Evolutionary conservation across 2,329 filamentous ascomycete species (phyloP), one percentile per base, ranked within the genome.

Genomic region (Rhinocladiella similis): DNA sequence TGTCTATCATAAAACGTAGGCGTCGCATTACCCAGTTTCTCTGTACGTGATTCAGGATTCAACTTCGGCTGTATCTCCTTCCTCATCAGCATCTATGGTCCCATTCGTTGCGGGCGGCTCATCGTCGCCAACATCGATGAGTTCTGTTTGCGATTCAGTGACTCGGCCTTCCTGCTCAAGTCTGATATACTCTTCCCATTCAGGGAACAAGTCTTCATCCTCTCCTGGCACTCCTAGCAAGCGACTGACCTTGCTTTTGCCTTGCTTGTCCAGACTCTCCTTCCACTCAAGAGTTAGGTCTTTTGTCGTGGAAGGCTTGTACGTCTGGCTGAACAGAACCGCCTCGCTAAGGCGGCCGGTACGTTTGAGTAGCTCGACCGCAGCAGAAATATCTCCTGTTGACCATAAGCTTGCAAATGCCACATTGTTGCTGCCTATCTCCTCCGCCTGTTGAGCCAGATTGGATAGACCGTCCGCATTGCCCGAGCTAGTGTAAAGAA

Each of bases 321-420:
- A 99, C 2, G 93, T 99, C 75, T 97, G 93, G 3, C 91, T 85
- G 71, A 97, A 96, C 25, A 99, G 80, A 0, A 91, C 91, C 0
- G 94, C 90, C 74, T 99, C 94, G 0, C 92, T 87, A 35, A 86
- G 76, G 45, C 94, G 83, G 63, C 87, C 87, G 0, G 93, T 97
- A 72, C 87, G 85, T 47, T 84, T 80, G 10, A 99, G 83, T 5
- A 95, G 81, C 54, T 91, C 85, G 19, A 93, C 85, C 69, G 92
- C 97, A 18, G 83, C 88, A 25, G 90, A 84, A 0, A 96, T 77
- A 67, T 97, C 90, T 16, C 87, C 90, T 1, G 95, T 76, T 54
- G 94, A 85, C 93, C 93, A 97, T 63, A 90, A 83, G 69, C 88
- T 89, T 27, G 89, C 91, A 72, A 99, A 99, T 1, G 91, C 91